Percentiles rank a stretch among this genome's conserved stretches.
These are phyloP conservation scores for Cladophialophora yegresii DNA, from an alignment of 2,329 filamentous ascomycete genomes.

Conservation along the genomic window DNA sequence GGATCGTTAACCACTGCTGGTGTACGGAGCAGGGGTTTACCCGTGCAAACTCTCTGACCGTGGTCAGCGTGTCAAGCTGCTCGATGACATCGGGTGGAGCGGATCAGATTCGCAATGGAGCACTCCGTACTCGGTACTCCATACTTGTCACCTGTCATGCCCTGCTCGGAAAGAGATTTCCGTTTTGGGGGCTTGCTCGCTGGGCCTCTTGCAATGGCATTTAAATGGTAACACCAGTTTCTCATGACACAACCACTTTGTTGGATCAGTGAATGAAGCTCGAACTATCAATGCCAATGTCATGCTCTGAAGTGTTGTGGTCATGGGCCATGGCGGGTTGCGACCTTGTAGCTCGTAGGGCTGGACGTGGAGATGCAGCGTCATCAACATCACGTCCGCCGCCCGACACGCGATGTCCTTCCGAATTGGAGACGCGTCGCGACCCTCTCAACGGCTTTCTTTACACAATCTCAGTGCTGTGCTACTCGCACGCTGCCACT, in stretches of 20 bases:
- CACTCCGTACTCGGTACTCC: neutral
- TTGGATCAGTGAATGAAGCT: neutral
- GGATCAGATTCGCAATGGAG: neutral
- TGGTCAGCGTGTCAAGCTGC: neutral
- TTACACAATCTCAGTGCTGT: neutral
- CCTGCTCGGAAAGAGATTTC: neutral
- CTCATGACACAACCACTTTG: neutral
- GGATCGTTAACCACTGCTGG: neutral
- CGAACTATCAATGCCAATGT: neutral
- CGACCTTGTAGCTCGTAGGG: neutral
- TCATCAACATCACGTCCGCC: neutral
- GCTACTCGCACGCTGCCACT: neutral
- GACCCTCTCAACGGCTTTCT: neutral
- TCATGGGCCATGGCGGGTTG: neutral
- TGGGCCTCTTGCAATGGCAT: neutral
- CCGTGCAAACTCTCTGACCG: neutral
- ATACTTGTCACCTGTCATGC: neutral
- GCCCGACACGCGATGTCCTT: constrained; percentile 11
- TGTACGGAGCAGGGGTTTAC: no score
- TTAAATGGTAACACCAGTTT: neutral
- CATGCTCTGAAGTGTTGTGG: neutral
- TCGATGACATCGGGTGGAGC: neutral
- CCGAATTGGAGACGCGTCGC: constrained; percentile 5
- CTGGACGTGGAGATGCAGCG: neutral
- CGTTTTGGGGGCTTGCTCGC: no score